A percentile compares a stretch with the other conserved stretches of the same genome.
Conservation (phyloP, 2,329 filamentous ascomycete species). For the Fusarium duplospermum region DNA sequence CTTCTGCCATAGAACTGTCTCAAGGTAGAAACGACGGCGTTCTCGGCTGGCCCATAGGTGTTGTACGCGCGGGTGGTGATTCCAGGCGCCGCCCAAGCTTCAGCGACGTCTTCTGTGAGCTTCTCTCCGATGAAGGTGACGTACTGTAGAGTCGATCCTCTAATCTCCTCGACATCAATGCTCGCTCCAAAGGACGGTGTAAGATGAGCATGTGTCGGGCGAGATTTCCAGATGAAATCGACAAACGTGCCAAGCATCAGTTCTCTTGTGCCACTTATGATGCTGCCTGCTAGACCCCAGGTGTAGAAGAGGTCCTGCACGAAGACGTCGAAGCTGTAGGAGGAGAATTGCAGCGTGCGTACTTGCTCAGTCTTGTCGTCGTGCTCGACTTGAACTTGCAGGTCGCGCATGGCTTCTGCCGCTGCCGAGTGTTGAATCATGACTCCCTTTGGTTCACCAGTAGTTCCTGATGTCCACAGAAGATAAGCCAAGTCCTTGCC, state of each 20-base stretch:
- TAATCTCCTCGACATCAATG: slow-evolving; percentile 19
- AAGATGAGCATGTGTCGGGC: slow-evolving; percentile 19
- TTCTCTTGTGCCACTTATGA: slow-evolving; percentile 21
- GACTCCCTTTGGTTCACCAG: slow-evolving; percentile 25
- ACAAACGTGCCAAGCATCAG: slow-evolving; percentile 19
- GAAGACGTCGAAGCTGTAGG: slow-evolving; percentile 32
- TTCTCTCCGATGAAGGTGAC: slow-evolving; percentile 27
- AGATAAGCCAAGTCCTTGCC: slow-evolving; percentile 18
- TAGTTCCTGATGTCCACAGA: slow-evolving; percentile 23
- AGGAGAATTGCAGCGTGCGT: slow-evolving; percentile 12
- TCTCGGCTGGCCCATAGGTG: slow-evolving; percentile 19
- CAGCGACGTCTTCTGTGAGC: slow-evolving; percentile 21
- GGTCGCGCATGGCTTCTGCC: slow-evolving; percentile 15
- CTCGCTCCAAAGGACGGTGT: slow-evolving; percentile 27
- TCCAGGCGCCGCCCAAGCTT: slow-evolving; percentile 18
- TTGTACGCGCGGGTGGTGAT: slow-evolving; percentile 25
- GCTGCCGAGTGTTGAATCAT: slow-evolving; percentile 29
- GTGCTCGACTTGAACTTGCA: slow-evolving; percentile 25
- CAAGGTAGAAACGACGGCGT: slow-evolving; percentile 27
- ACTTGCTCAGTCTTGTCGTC: slow-evolving; percentile 13
- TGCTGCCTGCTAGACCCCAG: slow-evolving; percentile 9
- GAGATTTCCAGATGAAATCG: slow-evolving; percentile 27
- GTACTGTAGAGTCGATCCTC: slow-evolving; percentile 16
- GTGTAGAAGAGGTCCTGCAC: slow-evolving; percentile 27
- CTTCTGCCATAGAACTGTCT: slow-evolving; percentile 19